These are phyloP conservation scores for Mrakia gelida DNA, from an alignment of 768 basidiomycete genomes.

Conservation along the genomic window DNA sequence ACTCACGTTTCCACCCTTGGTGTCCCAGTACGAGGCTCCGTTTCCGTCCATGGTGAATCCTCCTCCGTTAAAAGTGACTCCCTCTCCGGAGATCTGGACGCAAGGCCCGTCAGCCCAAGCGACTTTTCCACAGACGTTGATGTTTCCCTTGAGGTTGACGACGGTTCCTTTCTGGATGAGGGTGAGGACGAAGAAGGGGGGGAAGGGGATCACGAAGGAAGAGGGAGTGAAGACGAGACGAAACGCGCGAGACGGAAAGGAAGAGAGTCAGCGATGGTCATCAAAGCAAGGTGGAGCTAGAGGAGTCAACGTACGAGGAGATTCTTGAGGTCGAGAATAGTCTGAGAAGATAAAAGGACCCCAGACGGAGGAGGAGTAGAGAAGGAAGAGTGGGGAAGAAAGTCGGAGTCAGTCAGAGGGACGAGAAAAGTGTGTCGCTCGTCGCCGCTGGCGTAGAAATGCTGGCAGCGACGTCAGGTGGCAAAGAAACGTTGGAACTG, in stretches of 20 bases:
- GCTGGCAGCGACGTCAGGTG: not conserved
- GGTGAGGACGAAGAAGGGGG: conserved; percentile 8
- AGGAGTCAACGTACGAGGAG: conserved; percentile 39
- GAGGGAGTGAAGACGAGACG: no score
- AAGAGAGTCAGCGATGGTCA: no score
- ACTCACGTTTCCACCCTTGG: no score
- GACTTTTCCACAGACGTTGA: conserved; percentile 54
- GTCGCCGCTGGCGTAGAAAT: not conserved
- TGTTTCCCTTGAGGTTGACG: conserved; percentile 61
- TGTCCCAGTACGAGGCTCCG: conserved; percentile 50
- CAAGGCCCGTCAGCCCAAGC: conserved; percentile 33
- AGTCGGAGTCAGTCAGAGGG: not conserved
- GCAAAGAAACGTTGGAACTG: not conserved
- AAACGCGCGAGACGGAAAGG: no score
- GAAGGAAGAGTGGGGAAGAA: not conserved
- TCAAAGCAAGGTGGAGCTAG: no score
- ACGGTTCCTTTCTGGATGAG: conserved; percentile 47
- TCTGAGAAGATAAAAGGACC: conserved; percentile 48
- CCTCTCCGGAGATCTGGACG: conserved; percentile 27
- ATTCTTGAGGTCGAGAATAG: conserved; percentile 51
- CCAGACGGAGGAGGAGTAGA: not conserved
- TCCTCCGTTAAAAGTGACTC: conserved; percentile 46
- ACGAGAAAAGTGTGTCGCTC: not conserved
- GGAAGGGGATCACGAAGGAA: no score
- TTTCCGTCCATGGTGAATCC: conserved; percentile 49